Percentiles rank a stretch among this genome's conserved stretches.
Conservation (phyloP, 805 yeast species). For the Candida germanica region DNA sequence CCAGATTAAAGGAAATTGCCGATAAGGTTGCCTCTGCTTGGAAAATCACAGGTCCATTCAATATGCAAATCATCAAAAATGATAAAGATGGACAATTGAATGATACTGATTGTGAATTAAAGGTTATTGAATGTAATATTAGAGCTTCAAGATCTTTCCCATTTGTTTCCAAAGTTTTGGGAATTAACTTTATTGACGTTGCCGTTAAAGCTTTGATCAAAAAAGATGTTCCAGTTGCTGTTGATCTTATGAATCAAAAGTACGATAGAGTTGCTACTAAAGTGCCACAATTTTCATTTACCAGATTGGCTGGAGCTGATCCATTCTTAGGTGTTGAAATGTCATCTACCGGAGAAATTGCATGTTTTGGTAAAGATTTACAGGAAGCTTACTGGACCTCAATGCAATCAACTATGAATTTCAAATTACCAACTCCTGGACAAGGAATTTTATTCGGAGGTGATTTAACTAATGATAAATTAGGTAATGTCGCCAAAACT, state of each 20-base stretch:
- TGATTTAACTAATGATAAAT: conserved; percentile 66
- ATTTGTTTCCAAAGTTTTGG: conserved; percentile 94
- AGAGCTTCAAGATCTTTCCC: conserved; percentile 99
- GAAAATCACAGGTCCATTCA: conserved; percentile 95
- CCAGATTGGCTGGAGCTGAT: conserved; percentile 95
- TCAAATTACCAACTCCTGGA: conserved; percentile 89
- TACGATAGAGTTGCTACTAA: conserved; percentile 91
- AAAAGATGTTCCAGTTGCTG: conserved; percentile 72
- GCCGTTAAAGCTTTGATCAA: conserved; percentile 80
- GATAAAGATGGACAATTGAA: conserved; percentile 57
- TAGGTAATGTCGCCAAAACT: conserved; percentile 71
- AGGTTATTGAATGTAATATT: conserved; percentile 97
- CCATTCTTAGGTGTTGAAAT: conserved; percentile 97
- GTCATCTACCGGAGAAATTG: conserved; percentile 91
- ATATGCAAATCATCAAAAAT: conserved; percentile 89
- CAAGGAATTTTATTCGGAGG: conserved; percentile 92
- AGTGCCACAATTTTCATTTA: conserved; percentile 97
- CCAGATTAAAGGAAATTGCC: conserved; percentile 80
- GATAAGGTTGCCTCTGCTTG: conserved; percentile 94
- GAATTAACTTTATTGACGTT: conserved; percentile 93
- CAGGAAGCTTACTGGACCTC: conserved; percentile 97
- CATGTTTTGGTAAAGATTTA: conserved; percentile 86
- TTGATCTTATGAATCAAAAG: conserved; percentile 71
- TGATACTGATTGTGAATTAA: conserved; percentile 43
- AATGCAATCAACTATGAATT: conserved; percentile 95